Percentiles rank a stretch among this genome's conserved stretches.
Conservation (phyloP, 345 rosid genomes). For the Capsella bursapastoris region DNA sequence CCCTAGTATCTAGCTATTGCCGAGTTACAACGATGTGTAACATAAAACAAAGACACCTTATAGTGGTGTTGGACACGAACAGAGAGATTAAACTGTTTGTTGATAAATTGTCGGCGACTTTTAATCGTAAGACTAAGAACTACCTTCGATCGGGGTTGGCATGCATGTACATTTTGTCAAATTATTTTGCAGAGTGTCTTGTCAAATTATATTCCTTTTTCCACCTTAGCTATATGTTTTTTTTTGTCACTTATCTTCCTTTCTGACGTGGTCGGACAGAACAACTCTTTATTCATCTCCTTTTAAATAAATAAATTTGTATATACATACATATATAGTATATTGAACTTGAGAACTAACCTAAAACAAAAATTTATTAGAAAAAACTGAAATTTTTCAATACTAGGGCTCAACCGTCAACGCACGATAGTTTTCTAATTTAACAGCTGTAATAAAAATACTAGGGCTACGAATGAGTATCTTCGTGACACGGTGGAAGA, state of each 20-base stretch:
- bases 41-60: background rate
- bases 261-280: slow-evolving; percentile 32
- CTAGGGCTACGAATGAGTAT: too few relatives aligned
- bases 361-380: too few relatives aligned
- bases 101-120: slow-evolving; percentile 17
- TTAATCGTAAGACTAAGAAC: background rate
- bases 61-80: slow-evolving; percentile 17
- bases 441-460: too few relatives aligned
- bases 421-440: too few relatives aligned
- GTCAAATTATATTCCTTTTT: background rate
- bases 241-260: slow-evolving; percentile 25
- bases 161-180: background rate
- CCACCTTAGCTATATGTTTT: background rate
- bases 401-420: too few relatives aligned
- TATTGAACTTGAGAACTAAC: too few relatives aligned
- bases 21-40: slow-evolving; percentile 4
- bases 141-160: background rate
- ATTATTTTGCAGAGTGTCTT: background rate
- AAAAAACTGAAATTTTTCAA: too few relatives aligned
- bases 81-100: slow-evolving; percentile 17
- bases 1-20: background rate
- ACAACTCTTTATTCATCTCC: slow-evolving; percentile 15
- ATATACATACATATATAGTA: too few relatives aligned
- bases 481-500: too few relatives aligned
- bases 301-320: too few relatives aligned